Percentiles rank a stretch among this genome's conserved stretches.
These are phyloP conservation scores for Amanita inopinata DNA, from an alignment of 768 basidiomycete species.

Conservation along the genomic window DNA sequence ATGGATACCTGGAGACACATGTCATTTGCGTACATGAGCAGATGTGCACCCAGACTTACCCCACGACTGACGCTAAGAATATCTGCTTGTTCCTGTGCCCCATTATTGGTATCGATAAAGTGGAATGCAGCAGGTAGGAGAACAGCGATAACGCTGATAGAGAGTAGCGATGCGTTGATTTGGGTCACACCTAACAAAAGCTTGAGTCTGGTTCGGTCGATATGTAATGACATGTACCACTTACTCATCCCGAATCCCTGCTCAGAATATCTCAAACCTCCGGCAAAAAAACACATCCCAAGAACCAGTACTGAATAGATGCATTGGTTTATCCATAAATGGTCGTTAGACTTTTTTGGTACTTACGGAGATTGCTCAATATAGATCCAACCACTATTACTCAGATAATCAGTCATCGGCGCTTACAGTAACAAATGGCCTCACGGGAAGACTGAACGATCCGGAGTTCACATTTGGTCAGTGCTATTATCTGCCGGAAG, in stretches of 20 bases:
- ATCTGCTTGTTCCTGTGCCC: constrained; percentile 25
- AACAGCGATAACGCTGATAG: constrained; percentile 71
- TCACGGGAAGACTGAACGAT: constrained; percentile 77
- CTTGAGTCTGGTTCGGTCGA: constrained; percentile 1
- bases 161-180: constrained; percentile 66
- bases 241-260: constrained; percentile 70
- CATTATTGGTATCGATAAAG: constrained; percentile 29
- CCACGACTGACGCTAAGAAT: constrained; percentile 68
- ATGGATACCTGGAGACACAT: constrained; percentile 46
- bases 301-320: constrained; percentile 54
- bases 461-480: constrained; percentile 46
- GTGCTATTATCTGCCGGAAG: constrained; percentile 34
- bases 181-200: constrained; percentile 42
- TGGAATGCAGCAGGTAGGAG: constrained; percentile 78
- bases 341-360: too few relatives aligned
- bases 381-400: constrained; percentile 73
- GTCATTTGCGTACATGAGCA: background rate
- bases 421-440: constrained; percentile 18
- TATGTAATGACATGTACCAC: constrained; percentile 21
- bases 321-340: constrained; percentile 5
- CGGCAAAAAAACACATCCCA: constrained; percentile 89
- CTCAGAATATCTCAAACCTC: constrained; percentile 67
- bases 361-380: constrained; percentile 72
- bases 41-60: constrained; percentile 28
- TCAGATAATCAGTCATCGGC: constrained; percentile 10